Percentiles rank a stretch among this genome's conserved stretches.
These are phyloP conservation scores for Aureobasidium sp. DNA, from an alignment of 2,329 filamentous ascomycete genomes.

Conservation along the genomic window DNA sequence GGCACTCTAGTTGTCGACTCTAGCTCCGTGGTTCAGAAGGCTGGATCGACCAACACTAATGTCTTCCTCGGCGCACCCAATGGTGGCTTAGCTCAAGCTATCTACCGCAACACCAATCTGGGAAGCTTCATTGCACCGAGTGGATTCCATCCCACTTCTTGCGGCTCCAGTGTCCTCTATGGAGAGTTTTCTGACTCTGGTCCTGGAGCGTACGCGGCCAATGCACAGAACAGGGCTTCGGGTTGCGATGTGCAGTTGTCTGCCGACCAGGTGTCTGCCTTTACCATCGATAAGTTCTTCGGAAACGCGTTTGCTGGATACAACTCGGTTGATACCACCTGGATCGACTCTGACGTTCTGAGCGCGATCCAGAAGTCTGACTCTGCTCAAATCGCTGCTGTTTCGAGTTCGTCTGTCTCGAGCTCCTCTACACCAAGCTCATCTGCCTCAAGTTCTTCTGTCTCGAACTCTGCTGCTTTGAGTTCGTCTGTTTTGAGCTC, in stretches of 20 bases:
- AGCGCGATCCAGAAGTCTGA: conserved; percentile 26
- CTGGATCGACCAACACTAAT: conserved; percentile 24
- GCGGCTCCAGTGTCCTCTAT: conserved; percentile 25
- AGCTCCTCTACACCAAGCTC: not conserved
- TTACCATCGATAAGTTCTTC: conserved; percentile 29
- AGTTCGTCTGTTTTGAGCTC: conserved; percentile 16
- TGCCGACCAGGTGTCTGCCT: conserved; percentile 27
- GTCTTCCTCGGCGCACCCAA: conserved; percentile 35
- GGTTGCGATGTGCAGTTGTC: conserved; percentile 29
- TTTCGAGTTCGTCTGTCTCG: not conserved
- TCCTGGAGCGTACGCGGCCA: conserved; percentile 30
- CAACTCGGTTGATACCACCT: conserved; percentile 26
- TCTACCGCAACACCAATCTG: conserved; percentile 34
- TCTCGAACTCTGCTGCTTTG: not conserved
- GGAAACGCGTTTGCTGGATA: conserved; percentile 27
- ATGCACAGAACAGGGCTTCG: conserved; percentile 25
- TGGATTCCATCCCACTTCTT: conserved; percentile 27
- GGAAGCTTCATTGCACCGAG: conserved; percentile 30
- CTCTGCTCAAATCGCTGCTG: conserved; percentile 17
- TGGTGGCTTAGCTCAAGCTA: conserved; percentile 28
- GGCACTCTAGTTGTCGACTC: conserved; percentile 15
- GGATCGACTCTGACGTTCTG: conserved; percentile 31
- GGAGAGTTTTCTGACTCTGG: conserved; percentile 36
- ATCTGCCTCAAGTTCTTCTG: not conserved
- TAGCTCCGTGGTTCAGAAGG: conserved; percentile 13